These are phyloP conservation scores for Fusarium pininemorale DNA, from an alignment of 2,329 filamentous ascomycete genomes.

Conservation along the genomic window DNA sequence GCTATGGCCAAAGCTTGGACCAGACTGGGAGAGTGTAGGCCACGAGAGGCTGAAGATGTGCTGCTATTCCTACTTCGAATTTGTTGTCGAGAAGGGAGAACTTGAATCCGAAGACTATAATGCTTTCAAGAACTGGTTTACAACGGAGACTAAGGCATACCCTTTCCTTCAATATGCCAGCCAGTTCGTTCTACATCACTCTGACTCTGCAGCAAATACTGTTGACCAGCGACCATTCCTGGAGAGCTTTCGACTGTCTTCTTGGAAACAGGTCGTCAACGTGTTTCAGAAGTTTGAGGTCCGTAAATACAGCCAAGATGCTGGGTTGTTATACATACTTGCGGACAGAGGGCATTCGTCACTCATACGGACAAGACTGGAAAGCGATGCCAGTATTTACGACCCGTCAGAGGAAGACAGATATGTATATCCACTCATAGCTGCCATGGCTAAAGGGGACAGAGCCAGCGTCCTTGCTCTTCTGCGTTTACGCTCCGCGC, in stretches of 20 bases:
- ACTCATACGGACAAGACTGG: not conserved
- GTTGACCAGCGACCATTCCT: not conserved
- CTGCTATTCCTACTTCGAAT: not conserved
- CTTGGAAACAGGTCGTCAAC: not conserved
- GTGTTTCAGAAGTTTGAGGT: not conserved
- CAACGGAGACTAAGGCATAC: not conserved
- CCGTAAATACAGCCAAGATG: rapidly evolving
- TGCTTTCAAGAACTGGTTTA: too few relatives aligned
- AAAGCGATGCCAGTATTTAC: rapidly evolving
- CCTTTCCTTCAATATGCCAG: rapidly evolving
- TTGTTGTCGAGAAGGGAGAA: rapidly evolving
- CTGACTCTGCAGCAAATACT: not conserved
- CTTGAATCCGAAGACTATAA: not conserved
- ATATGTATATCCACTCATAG: conserved; percentile 16
- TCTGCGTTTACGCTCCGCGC: rapidly evolving
- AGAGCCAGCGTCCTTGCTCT: not conserved
- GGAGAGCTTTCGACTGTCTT: rapidly evolving
- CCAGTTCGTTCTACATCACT: conserved; percentile 13
- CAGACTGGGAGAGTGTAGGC: not conserved
- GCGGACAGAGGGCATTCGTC: not conserved
- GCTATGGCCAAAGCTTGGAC: conserved; percentile 24
- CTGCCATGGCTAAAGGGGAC: conserved; percentile 13
- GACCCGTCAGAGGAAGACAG: not conserved
- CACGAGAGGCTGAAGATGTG: conserved; percentile 7
- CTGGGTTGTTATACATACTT: conserved; percentile 15